Evolutionary conservation across 2,329 filamentous ascomycete genomes (phyloP).

Genomic region (Neurospora crassa): DNA sequence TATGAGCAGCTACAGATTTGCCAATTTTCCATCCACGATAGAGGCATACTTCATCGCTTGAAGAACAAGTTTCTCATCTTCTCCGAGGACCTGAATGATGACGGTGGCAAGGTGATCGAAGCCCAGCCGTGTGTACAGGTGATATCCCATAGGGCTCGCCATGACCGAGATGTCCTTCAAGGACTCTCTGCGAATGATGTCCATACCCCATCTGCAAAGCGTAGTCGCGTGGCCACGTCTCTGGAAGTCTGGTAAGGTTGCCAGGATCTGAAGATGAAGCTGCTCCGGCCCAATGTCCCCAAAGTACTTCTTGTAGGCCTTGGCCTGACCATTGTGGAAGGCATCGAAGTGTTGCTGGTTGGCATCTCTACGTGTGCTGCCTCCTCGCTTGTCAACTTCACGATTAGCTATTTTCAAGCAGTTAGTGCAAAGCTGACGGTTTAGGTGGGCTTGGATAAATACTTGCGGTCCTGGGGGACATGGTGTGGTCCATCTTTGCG

Average conservation of each 20-base stretch:
- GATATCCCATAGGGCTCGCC: slow-evolving; percentile 17
- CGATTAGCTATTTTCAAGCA: slow-evolving; percentile 9
- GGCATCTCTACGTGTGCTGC: slow-evolving; percentile 14
- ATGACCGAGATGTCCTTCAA: slow-evolving; percentile 16
- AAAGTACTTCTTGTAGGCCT: slow-evolving; percentile 13
- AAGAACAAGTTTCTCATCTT: slow-evolving; percentile 13
- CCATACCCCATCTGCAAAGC: slow-evolving; percentile 16
- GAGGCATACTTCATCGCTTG: slow-evolving; percentile 15
- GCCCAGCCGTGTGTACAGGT: slow-evolving; percentile 12
- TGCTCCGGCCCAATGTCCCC: slow-evolving; percentile 13
- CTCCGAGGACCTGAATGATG: slow-evolving; percentile 13
- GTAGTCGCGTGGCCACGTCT: slow-evolving; percentile 14
- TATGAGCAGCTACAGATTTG: not conserved
- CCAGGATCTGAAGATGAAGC: slow-evolving; percentile 17
- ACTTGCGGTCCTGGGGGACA: slow-evolving; percentile 17
- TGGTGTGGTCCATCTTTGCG: slow-evolving; percentile 12
- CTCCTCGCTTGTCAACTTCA: slow-evolving; percentile 13
- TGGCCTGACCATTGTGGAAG: slow-evolving; percentile 15
- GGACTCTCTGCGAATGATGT: slow-evolving; percentile 7
- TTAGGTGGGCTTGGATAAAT: not conserved
- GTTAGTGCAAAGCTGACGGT: not conserved
- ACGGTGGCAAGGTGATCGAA: slow-evolving; percentile 10
- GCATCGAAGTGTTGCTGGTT: slow-evolving; percentile 15
- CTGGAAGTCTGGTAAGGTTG: slow-evolving; percentile 14
- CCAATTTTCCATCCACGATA: not conserved